Evolutionary conservation across 495 filamentous ascomycete genomes (phyloP).

Genomic region (Diplogelasinospora grovesii): DNA sequence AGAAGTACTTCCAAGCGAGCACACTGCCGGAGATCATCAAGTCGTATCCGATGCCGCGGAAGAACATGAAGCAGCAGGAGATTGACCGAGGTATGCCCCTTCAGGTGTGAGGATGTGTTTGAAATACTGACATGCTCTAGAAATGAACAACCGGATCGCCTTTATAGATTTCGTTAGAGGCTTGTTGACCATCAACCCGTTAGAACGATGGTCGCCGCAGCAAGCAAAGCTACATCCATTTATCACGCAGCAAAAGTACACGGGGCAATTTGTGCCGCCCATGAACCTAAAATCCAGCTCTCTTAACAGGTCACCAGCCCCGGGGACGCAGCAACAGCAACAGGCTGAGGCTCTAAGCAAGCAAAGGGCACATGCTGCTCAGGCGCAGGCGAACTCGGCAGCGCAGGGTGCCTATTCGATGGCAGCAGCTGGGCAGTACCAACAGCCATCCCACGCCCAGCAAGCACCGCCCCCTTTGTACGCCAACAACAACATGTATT

Average conservation of each 20-base stretch:
- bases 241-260: constrained; percentile 97
- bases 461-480: constrained; percentile 66
- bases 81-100: constrained; percentile 77
- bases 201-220: constrained; percentile 96
- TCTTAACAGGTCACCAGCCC: constrained; percentile 77
- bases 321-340: constrained; percentile 95
- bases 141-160: constrained; percentile 96
- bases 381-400: constrained; percentile 52
- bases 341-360: constrained; percentile 88
- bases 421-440: constrained; percentile 32
- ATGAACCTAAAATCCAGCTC: constrained; percentile 89
- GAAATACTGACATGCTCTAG: constrained; percentile 43
- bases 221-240: constrained; percentile 97
- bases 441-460: constrained; percentile 34
- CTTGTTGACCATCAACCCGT: constrained; percentile 85
- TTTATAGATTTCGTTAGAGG: constrained; percentile 99
- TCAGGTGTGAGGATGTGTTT: background rate
- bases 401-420: constrained; percentile 45
- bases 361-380: constrained; percentile 67
- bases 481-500: constrained; percentile 61
- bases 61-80: constrained; percentile 98
- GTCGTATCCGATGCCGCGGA: constrained; percentile 94
- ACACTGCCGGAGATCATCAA: constrained; percentile 95
- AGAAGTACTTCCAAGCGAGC: constrained; percentile 96
- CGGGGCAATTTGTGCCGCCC: constrained; percentile 91